Conservation (phyloP, 2,329 filamentous ascomycete genomes). For the Simplicillium sp. region DNA sequence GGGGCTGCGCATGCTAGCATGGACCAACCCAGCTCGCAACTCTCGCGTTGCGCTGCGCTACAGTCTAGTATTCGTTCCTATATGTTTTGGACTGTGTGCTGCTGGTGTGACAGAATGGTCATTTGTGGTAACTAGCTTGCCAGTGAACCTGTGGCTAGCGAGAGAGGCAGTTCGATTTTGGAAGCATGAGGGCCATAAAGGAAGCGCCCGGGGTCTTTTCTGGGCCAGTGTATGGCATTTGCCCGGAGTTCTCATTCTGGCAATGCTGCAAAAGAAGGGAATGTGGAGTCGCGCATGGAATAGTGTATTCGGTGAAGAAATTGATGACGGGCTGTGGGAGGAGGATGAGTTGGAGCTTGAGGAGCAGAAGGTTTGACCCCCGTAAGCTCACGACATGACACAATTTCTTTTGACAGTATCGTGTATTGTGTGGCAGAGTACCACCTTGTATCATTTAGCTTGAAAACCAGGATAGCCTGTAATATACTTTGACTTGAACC, state of each 20-base stretch:
- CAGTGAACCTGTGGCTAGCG: conserved; percentile 79
- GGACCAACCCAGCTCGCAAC: conserved; percentile 80
- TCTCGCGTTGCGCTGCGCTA: conserved; percentile 82
- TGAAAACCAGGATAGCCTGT: no score
- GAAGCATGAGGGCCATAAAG: conserved; percentile 65
- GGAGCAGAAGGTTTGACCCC: no score
- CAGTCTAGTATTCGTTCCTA: conserved; percentile 73
- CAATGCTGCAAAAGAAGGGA: conserved; percentile 87
- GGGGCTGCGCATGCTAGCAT: conserved; percentile 66
- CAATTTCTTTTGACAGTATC: no score
- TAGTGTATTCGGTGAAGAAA: conserved; percentile 50
- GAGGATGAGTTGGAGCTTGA: conserved; percentile 37
- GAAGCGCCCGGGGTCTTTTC: conserved; percentile 76
- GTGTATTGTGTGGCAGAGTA: no score
- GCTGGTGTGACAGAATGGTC: conserved; percentile 75
- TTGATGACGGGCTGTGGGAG: conserved; percentile 47
- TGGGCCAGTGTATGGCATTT: conserved; percentile 98
- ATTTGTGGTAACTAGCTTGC: conserved; percentile 71
- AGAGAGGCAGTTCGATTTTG: conserved; percentile 76
- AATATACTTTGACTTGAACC: no score
- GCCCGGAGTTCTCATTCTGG: conserved; percentile 79
- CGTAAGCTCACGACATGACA: no score
- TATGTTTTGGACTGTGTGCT: conserved; percentile 73
- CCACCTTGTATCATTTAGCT: no score
- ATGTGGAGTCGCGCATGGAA: conserved; percentile 78